Percentiles rank a stretch among this genome's conserved stretches.
Evolutionary conservation across 345 rosid genomes (phyloP).

Genomic region (Brassica nigra): DNA sequence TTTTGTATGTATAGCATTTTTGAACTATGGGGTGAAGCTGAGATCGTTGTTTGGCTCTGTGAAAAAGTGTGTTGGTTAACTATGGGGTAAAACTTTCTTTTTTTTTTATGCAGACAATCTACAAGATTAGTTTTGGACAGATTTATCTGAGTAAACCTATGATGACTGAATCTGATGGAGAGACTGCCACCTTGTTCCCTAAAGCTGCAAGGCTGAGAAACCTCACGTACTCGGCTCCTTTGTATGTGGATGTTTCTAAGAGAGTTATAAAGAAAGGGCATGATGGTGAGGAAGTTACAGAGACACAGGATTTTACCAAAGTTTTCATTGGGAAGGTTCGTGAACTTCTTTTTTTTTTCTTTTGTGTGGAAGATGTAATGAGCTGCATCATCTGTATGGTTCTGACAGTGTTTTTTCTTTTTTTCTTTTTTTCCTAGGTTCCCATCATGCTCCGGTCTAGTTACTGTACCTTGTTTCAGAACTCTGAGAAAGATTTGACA

Average conservation of each 20-base stretch:
- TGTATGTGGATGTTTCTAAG: constrained; percentile 90
- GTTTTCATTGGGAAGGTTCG: constrained; percentile 94
- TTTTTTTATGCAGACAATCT: constrained; percentile 71
- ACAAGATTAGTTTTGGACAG: constrained; percentile 93
- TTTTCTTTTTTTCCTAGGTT: constrained; percentile 51
- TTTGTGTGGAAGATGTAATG: not conserved
- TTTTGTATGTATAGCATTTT: not conserved
- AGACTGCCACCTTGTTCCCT: constrained; percentile 93
- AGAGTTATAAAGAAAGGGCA: constrained; percentile 96
- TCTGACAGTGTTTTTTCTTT: constrained; percentile 6
- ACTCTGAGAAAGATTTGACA: constrained; percentile 96
- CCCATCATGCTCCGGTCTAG: constrained; percentile 98
- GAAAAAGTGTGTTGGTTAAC: not conserved
- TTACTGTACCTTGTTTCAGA: constrained; percentile 85
- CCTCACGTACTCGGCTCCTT: constrained; percentile 91
- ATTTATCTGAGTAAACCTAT: constrained; percentile 98
- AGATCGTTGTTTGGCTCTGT: constrained; percentile 2
- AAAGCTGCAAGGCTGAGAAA: constrained; percentile 98
- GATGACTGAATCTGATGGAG: constrained; percentile 99
- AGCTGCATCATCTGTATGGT: not conserved
- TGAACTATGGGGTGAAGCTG: constrained; percentile 1
- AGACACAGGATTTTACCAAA: constrained; percentile 89
- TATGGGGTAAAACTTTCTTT: not conserved
- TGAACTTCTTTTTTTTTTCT: constrained; percentile 1
- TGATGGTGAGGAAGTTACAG: constrained; percentile 98